Conservation (phyloP, 352 stramenopile species). For the Phytophthora lateralis region DNA sequence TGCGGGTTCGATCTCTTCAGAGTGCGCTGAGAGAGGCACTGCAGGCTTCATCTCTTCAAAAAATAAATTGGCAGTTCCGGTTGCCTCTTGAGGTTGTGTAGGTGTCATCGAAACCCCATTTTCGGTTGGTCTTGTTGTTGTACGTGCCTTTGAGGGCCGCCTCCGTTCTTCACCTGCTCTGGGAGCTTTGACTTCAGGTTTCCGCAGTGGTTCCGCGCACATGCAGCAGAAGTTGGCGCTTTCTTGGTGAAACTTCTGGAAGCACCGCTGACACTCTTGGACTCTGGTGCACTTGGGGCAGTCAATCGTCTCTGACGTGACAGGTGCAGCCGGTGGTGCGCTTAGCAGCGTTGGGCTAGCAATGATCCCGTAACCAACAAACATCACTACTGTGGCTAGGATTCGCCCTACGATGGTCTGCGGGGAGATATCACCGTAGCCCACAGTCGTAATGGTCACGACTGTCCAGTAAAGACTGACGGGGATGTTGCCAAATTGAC, state of each 20-base stretch:
- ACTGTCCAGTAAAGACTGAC: conserved; percentile 87
- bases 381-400: conserved; percentile 82
- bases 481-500: conserved; percentile 82
- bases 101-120: conserved; percentile 9
- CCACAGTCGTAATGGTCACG: conserved; percentile 86
- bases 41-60: conserved; percentile 20
- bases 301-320: conserved; percentile 25
- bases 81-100: not conserved
- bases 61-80: not conserved
- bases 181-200: conserved; percentile 53
- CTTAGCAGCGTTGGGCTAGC: conserved; percentile 72
- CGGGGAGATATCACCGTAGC: conserved; percentile 81
- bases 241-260: conserved; percentile 76
- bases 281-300: conserved; percentile 47
- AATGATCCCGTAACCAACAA: conserved; percentile 85
- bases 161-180: conserved; percentile 48
- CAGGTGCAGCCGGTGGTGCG: conserved; percentile 19
- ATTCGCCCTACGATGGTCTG: conserved; percentile 79
- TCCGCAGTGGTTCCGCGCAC: conserved; percentile 58
- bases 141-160: conserved; percentile 50
- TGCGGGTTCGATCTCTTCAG: conserved; percentile 15
- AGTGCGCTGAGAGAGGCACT: conserved; percentile 3
- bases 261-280: conserved; percentile 69
- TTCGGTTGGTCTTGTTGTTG: conserved; percentile 18
- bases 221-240: conserved; percentile 82